Evolutionary conservation across 2,329 filamentous ascomycete genomes (phyloP), one percentile per base, ranked within the genome.

Genomic region (Mariannaea elegans): DNA sequence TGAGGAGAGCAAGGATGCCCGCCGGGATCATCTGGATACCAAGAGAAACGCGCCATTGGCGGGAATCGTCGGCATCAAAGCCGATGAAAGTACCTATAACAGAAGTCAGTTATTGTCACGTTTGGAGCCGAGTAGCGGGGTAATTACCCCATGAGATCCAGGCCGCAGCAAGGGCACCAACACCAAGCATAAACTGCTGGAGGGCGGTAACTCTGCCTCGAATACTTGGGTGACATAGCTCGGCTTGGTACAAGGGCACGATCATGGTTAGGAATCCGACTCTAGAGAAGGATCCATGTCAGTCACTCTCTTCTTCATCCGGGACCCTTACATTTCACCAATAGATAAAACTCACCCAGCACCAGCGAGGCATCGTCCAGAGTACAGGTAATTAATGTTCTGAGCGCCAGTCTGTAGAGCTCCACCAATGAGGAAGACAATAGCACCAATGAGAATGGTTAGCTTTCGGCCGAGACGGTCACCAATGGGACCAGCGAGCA

Each of bases 141-240:
- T 16, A 79, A 14, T 77, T 78, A 42, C 88, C 91, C 62, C 88
- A 94, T 0, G 87, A 87, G 46, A 91, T 86, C 90, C 91, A 93
- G 0, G 87, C 83, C 0, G 92, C 91, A 14, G 88, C 77, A 2
- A 95, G 82, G 14, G 90, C 80, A 56, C 92, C 92, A 24, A 94
- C 84, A 1, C 91, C 91, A 50, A 94, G 74, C 90, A 94, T 94
- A 71, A 94, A 93, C 69, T 94, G 91, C 73, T 94, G 91, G 3
- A 94, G 80, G 27, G 87, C 85, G 0, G 90, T 93, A 29, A 95
- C 84, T 63, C 88, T 81, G 12, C 91, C 92, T 73, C 92, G 86
- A 69, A 94, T 94, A 58, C 83, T 84, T 2, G 92, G 92, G 72
- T 94, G 92, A 3, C 89, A 88, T 21, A 94, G 82, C 71, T 95